Conservation (phyloP, 1,284 basidiomycete genomes). For the Uromyces viciae-fabae region DNA sequence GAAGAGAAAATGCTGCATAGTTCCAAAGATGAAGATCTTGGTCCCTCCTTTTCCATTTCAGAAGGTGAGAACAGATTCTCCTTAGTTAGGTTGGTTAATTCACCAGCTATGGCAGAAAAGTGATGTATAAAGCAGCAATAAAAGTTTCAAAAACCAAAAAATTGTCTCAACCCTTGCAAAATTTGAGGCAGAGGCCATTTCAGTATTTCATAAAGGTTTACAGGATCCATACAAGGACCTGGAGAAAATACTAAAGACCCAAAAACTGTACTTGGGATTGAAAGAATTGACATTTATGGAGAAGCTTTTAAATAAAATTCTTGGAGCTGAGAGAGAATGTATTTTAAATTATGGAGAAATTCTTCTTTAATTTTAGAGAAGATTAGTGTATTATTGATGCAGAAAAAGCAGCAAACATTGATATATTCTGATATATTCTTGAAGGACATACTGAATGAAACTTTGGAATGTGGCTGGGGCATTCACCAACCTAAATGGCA, state of each 20-base stretch:
- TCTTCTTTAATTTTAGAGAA: background rate
- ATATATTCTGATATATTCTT: constrained; percentile 5
- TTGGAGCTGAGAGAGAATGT: background rate
- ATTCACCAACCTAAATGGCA: constrained; percentile 58
- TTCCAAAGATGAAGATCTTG: background rate
- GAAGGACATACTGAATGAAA: constrained; percentile 34
- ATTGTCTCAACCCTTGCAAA: background rate
- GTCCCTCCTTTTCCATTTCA: too few relatives aligned
- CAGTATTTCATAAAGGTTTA: background rate
- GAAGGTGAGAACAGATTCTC: too few relatives aligned
- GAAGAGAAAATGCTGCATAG: background rate
- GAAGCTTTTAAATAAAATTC: background rate
- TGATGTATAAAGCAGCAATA: background rate
- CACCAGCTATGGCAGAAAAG: background rate
- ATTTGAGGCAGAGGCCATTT: background rate
- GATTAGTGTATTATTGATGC: background rate
- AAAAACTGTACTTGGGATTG: background rate
- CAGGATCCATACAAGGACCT: background rate
- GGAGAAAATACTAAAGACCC: background rate
- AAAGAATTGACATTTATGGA: background rate
- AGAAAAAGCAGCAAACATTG: constrained; percentile 17
- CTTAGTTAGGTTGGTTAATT: too few relatives aligned
- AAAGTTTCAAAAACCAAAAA: constrained; percentile 4
- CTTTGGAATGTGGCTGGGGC: constrained; percentile 55
- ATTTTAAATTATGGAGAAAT: background rate